Conservation (phyloP, 495 filamentous ascomycete species). For the Xylaria cubensis region DNA sequence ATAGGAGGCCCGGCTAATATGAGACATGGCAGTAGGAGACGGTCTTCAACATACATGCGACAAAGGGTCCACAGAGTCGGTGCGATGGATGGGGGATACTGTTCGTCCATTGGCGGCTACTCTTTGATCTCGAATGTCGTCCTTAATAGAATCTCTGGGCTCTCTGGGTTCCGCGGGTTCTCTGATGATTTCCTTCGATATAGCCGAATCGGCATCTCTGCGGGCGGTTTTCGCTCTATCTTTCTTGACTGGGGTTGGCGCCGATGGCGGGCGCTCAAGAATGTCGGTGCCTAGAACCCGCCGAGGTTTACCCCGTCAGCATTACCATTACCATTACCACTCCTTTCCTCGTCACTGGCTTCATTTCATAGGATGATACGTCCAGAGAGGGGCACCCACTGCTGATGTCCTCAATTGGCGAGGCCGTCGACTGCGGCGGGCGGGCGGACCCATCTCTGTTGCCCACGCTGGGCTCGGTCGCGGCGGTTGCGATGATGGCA, state of each 20-base stretch:
- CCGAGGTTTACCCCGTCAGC: slow-evolving; percentile 19
- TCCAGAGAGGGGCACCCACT: slow-evolving; percentile 20
- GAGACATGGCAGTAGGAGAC: background rate
- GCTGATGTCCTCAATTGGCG: slow-evolving; percentile 15
- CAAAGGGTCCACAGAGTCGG: slow-evolving; percentile 52
- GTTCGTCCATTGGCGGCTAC: slow-evolving; percentile 23
- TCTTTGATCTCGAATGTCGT: slow-evolving; percentile 23
- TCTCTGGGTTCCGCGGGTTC: slow-evolving; percentile 19
- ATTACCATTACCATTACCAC: background rate
- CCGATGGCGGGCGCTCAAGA: slow-evolving; percentile 13
- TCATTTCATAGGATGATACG: background rate
- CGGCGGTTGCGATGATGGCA: background rate
- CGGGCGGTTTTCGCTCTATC: slow-evolving; percentile 34
- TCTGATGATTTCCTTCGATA: slow-evolving; percentile 38
- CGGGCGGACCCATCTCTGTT: background rate
- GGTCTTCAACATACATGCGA: slow-evolving; percentile 50
- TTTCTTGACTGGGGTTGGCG: slow-evolving; percentile 32
- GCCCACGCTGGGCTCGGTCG: slow-evolving; percentile 5
- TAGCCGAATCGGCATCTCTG: slow-evolving; percentile 33
- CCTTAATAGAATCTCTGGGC: slow-evolving; percentile 26
- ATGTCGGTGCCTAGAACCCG: slow-evolving; percentile 35
- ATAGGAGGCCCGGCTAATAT: background rate
- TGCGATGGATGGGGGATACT: slow-evolving; percentile 29
- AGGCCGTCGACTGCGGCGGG: slow-evolving; percentile 7
- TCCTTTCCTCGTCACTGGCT: background rate